Evolutionary conservation across 2,329 filamentous ascomycete species (phyloP).

Genomic region (Xylaria sp.): DNA sequence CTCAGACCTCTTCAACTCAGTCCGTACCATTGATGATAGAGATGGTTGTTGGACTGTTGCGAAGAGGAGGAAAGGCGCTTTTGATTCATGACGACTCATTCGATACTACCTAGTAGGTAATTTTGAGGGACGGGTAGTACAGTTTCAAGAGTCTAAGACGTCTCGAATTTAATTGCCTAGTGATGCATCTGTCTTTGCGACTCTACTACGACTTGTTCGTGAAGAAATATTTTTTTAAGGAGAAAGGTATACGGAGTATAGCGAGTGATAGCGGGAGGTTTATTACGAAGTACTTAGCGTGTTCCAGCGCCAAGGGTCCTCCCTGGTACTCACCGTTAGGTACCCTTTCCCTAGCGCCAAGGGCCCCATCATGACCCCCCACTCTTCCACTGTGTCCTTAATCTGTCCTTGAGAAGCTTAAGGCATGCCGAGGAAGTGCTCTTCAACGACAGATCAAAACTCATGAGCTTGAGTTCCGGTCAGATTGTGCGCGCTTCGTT

Average conservation of each 20-base stretch:
- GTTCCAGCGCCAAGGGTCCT: background rate
- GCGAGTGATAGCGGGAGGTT: too few relatives aligned
- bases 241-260: too few relatives aligned
- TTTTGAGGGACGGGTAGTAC: background rate
- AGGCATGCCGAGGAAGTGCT: background rate
- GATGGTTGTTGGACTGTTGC: background rate
- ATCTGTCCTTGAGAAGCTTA: background rate
- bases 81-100: background rate
- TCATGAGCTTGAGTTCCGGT: constrained; percentile 36
- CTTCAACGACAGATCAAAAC: constrained; percentile 8
- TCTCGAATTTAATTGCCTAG: too few relatives aligned
- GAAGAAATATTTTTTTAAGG: too few relatives aligned
- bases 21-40: background rate
- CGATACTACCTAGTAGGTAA: background rate
- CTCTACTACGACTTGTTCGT: too few relatives aligned
- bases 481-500: constrained; percentile 12
- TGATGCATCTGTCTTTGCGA: too few relatives aligned
- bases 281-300: background rate
- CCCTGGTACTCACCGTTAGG: background rate
- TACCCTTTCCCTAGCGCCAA: background rate
- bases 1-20: background rate
- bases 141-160: background rate
- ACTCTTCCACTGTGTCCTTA: background rate
- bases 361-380: background rate
- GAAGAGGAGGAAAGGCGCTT: background rate